Percentiles rank a stretch among this genome's conserved stretches.
Conservation (phyloP, 2,329 filamentous ascomycete species). For the Pochonia chlamydosporia region DNA sequence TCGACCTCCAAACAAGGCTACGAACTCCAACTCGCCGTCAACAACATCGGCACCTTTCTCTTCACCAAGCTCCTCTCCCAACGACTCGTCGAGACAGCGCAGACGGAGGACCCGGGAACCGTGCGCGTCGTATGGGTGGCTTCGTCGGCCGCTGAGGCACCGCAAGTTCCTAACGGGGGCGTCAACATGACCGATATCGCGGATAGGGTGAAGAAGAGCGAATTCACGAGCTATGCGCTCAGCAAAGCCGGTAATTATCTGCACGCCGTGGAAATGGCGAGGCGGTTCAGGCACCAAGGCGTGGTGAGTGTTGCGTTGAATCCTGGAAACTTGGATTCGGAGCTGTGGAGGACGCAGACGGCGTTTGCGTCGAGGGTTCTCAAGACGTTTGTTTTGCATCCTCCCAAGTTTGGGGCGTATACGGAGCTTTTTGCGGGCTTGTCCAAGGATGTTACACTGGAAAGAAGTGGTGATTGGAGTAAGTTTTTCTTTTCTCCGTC, state of each 20-base stretch:
- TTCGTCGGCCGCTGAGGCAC: conserved; percentile 12
- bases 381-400: conserved; percentile 11
- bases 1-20: conserved; percentile 12
- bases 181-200: conserved; percentile 14
- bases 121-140: conserved; percentile 29
- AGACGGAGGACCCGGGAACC: conserved; percentile 16
- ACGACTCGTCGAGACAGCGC: conserved; percentile 24
- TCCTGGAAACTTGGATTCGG: conserved; percentile 32
- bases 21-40: conserved; percentile 36
- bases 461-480: conserved; percentile 28
- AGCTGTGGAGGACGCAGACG: conserved; percentile 18
- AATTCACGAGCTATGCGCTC: conserved; percentile 8
- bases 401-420: conserved; percentile 36
- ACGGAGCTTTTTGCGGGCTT: conserved; percentile 42
- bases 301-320: conserved; percentile 27
- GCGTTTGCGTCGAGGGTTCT: neutral
- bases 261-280: conserved; percentile 24
- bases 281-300: conserved; percentile 18
- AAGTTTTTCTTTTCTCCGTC: neutral
- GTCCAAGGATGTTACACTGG: conserved; percentile 34
- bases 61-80: conserved; percentile 33
- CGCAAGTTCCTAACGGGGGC: conserved; percentile 9
- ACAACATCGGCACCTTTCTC: conserved; percentile 33
- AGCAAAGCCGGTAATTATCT: conserved; percentile 27
- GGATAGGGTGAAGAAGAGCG: neutral